These are phyloP conservation scores for Benincasa hispida DNA, from an alignment of 306 rosid genomes.

Conservation along the genomic window DNA sequence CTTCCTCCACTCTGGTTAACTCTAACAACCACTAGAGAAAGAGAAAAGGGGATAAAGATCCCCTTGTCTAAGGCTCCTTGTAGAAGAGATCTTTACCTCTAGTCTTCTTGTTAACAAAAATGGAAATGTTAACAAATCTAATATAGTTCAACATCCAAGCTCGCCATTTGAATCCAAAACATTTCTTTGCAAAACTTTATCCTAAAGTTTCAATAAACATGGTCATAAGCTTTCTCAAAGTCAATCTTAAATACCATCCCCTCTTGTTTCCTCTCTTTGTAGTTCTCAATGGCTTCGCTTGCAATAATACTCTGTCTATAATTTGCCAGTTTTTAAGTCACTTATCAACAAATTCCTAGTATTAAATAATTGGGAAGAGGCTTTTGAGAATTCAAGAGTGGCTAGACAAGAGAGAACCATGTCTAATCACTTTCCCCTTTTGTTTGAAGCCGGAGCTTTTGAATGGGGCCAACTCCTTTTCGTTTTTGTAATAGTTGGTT, in stretches of 20 bases:
- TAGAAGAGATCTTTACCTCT: neutral
- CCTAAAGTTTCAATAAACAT: neutral
- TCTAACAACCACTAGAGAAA: neutral
- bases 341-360: too few relatives aligned
- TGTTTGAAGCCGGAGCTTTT: too few relatives aligned
- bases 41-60: neutral
- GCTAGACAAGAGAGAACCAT: too few relatives aligned
- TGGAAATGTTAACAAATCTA: neutral
- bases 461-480: too few relatives aligned
- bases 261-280: neutral
- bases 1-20: neutral
- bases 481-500: too few relatives aligned
- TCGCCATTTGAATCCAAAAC: neutral
- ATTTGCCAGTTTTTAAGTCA: too few relatives aligned
- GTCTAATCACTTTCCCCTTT: too few relatives aligned
- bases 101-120: neutral
- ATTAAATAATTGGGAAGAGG: too few relatives aligned
- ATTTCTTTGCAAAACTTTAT: neutral
- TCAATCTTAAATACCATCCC: neutral
- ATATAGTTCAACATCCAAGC: neutral
- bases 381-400: too few relatives aligned
- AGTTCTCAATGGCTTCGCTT: neutral
- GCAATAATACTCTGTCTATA: neutral
- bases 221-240: neutral
- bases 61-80: neutral